Evolutionary conservation across 2,329 filamentous ascomycete genomes (phyloP), one percentile per base, ranked within the genome.

Genomic region (Cercospora janseana): DNA sequence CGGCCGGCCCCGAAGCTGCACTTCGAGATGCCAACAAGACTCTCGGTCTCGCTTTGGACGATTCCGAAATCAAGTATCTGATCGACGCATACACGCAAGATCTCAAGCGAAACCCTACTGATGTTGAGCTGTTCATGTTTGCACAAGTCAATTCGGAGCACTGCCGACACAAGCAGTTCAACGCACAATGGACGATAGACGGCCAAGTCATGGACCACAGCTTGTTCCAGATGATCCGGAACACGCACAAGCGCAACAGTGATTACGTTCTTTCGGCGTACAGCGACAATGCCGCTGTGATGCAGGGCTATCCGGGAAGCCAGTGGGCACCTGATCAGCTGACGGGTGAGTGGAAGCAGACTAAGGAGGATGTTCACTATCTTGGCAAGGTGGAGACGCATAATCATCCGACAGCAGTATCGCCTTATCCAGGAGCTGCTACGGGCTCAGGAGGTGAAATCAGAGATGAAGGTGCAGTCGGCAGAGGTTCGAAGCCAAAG

Each of bases 111-210:
- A 75, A 80, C 41, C 88, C 88, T 1, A 85, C 90, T 54, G 93
- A 97, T 68, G 88, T 97, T 35, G 93, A 98, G 73, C 79, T 97
- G 16, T 97, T 97, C 78, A 97, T 97, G 93, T 98, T 97, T 69
- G 92, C 92, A 12, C 93, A 98, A 72, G 92, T 98, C 68, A 97
- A 97, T 75, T 97, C 92, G 3, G 93, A 98, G 77, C 92, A 97
- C 71, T 95, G 82, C 66, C 73, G 82, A 51, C 82, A 85, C 67
- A 95, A 96, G 76, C 87, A 94, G 63, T 98, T 98, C 80, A 98
- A 98, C 70, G 91, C 93, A 21, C 85, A 84, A 52, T 98, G 93
- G 89, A 93, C 85, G 12, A 94, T 98, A 62, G 91, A 98, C 68
- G 91, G 91, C 45, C 77, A 86, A 59, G 74, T 78, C 57, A 93